A percentile compares a stretch with the other conserved stretches of the same genome.
phyloP scores from a whole-genome alignment of 208 protist genomes.

The Leishmania major region DNA sequence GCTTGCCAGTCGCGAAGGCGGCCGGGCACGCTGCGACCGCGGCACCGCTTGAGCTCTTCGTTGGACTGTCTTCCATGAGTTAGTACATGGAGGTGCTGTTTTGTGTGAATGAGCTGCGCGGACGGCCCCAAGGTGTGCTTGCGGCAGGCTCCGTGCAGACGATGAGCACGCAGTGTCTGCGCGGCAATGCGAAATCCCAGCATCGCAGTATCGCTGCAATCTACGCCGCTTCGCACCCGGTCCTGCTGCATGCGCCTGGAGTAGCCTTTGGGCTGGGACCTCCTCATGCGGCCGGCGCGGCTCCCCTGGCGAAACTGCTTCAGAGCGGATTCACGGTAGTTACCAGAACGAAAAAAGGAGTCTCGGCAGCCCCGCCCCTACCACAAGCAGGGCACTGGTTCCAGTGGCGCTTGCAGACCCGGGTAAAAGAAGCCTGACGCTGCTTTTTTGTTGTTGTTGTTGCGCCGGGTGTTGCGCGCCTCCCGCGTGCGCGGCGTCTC shows the following conservation, averaged over 20 bases:
- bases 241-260: slow-evolving; percentile 39
- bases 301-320: slow-evolving; percentile 42
- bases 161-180: slow-evolving; percentile 44
- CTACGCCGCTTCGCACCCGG: slow-evolving; percentile 66
- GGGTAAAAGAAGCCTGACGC: slow-evolving; percentile 38
- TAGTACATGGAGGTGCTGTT: slow-evolving; percentile 52
- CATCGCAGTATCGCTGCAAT: slow-evolving; percentile 76
- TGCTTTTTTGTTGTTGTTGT: slow-evolving; percentile 1
- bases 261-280: slow-evolving; percentile 37
- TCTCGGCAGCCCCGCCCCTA: slow-evolving; percentile 45
- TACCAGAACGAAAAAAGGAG: slow-evolving; percentile 59
- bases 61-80: slow-evolving; percentile 25
- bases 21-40: slow-evolving; percentile 13
- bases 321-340: slow-evolving; percentile 57
- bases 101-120: slow-evolving; percentile 54
- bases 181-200: slow-evolving; percentile 59
- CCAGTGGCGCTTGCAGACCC: slow-evolving; percentile 22
- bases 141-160: slow-evolving; percentile 32
- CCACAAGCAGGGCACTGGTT: slow-evolving; percentile 42
- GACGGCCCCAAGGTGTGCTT: slow-evolving; percentile 44
- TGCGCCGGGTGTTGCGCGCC: slow-evolving; percentile 39
- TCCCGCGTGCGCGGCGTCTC: slow-evolving; percentile 57
- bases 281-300: slow-evolving; percentile 52
- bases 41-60: background rate
- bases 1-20: slow-evolving; percentile 22